Percentiles rank a stretch among this genome's conserved stretches.
Conservation (phyloP, 1,284 basidiomycete genomes). For the Sutorius eximius region DNA sequence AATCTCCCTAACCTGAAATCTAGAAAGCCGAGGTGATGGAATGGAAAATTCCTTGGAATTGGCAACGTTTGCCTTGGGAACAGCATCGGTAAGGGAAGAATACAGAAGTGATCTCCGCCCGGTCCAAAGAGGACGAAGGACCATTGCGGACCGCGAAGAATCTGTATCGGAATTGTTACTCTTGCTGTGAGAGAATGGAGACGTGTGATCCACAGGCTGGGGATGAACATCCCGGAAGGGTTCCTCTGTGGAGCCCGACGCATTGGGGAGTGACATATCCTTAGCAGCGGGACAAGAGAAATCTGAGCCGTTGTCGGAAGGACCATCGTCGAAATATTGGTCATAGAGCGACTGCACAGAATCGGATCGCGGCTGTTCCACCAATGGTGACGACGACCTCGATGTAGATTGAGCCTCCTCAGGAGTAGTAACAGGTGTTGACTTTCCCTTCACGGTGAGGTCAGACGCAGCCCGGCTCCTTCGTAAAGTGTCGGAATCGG, state of each 20-base stretch:
- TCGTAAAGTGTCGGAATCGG: conserved; percentile 2
- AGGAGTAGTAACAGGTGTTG: conserved; percentile 5
- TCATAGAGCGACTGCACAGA: conserved; percentile 29
- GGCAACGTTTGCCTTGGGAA: conserved; percentile 5
- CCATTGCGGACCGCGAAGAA: conserved; percentile 9
- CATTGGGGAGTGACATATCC: neutral
- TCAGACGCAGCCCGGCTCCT: conserved; percentile 33
- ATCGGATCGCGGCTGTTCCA: conserved; percentile 11
- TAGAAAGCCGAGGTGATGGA: neutral
- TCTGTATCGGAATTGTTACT: conserved; percentile 1
- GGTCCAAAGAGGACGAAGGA: conserved; percentile 28
- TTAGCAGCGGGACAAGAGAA: neutral
- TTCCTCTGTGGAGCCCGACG: neutral
- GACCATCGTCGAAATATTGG: conserved; percentile 18
- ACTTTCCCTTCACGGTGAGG: conserved; percentile 30
- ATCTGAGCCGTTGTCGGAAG: neutral
- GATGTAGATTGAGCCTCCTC: neutral
- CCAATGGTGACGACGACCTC: neutral
- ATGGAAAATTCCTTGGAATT: neutral
- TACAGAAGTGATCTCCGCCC: conserved; percentile 18
- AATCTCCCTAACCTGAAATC: conserved; percentile 16
- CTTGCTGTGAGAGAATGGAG: neutral
- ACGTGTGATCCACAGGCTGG: neutral
- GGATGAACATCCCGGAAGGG: neutral
- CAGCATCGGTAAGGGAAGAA: conserved; percentile 14